These are phyloP conservation scores for Corrigiola litoralis DNA, from an alignment of 179 eudicot species.

Conservation along the genomic window DNA sequence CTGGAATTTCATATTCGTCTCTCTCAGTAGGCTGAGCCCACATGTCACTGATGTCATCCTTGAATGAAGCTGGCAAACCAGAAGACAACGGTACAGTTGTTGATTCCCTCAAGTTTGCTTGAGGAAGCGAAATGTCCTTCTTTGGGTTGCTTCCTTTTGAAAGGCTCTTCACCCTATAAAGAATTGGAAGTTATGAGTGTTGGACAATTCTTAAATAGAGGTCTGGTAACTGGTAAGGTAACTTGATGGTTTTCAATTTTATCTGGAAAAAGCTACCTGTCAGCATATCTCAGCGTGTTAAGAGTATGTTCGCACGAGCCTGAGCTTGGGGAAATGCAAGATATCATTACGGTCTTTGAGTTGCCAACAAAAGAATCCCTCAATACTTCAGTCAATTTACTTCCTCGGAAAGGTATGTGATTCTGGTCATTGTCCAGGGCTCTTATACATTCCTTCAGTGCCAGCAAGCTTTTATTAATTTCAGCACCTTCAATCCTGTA, in stretches of 20 bases:
- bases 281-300: constrained; percentile 62
- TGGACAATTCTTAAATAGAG: background rate
- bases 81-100: constrained; percentile 53
- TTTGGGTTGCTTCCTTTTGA: constrained; percentile 49
- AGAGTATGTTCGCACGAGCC: constrained; percentile 66
- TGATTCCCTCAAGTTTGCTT: constrained; percentile 67
- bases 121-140: constrained; percentile 43
- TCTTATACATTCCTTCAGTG: constrained; percentile 53
- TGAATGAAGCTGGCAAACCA: constrained; percentile 37
- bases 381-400: constrained; percentile 57
- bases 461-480: constrained; percentile 58
- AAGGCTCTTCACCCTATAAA: constrained; percentile 56
- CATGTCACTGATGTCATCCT: constrained; percentile 53
- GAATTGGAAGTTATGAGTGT: constrained; percentile 1
- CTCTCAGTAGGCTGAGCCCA: constrained; percentile 60
- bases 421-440: constrained; percentile 57
- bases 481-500: constrained; percentile 59
- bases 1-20: constrained; percentile 53
- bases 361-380: constrained; percentile 63
- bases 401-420: constrained; percentile 58
- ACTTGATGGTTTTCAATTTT: background rate
- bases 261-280: constrained; percentile 30
- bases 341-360: constrained; percentile 59
- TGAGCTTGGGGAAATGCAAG: constrained; percentile 61
- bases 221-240: background rate